A percentile compares a stretch with the other conserved stretches of the same genome.
Evolutionary conservation across 2,329 filamentous ascomycete genomes (phyloP).

Genomic region (Cladophialophora immunda): DNA sequence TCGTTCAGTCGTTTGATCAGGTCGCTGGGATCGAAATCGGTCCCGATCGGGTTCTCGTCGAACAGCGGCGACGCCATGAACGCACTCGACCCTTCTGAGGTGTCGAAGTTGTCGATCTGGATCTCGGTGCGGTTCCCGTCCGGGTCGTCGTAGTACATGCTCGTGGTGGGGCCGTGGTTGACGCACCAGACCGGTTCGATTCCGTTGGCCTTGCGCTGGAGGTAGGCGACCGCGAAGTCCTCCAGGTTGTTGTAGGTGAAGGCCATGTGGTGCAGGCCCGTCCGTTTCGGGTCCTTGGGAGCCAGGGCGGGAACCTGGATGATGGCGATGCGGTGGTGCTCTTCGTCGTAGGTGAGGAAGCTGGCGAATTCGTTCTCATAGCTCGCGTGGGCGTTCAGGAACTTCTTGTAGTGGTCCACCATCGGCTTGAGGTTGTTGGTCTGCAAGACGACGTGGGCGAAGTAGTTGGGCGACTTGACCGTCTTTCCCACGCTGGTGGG

Average conservation of each 20-base stretch:
- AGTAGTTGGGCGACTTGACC: conserved; percentile 5
- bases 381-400: conserved; percentile 14
- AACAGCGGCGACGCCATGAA: conserved; percentile 9
- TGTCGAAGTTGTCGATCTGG: conserved; percentile 55
- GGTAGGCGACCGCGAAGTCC: conserved; percentile 49
- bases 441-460: conserved; percentile 31
- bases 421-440: conserved; percentile 23
- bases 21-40: conserved; percentile 9
- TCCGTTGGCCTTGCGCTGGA: conserved; percentile 39
- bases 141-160: conserved; percentile 60
- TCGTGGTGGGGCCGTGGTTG: conserved; percentile 59
- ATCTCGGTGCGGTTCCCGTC: conserved; percentile 60
- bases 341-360: conserved; percentile 21
- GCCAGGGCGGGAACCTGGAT: conserved; percentile 40
- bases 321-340: conserved; percentile 56
- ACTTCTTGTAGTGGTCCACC: conserved; percentile 16
- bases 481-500: not conserved
- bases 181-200: conserved; percentile 52
- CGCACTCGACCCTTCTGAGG: not conserved
- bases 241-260: conserved; percentile 2
- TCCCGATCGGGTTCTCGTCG: conserved; percentile 9
- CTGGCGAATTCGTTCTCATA: conserved; percentile 7
- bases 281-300: not conserved
- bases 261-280: conserved; percentile 19
- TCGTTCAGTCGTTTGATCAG: conserved; percentile 6